Conservation (phyloP, 129 eudicot species). For the Calendula officinalis region DNA sequence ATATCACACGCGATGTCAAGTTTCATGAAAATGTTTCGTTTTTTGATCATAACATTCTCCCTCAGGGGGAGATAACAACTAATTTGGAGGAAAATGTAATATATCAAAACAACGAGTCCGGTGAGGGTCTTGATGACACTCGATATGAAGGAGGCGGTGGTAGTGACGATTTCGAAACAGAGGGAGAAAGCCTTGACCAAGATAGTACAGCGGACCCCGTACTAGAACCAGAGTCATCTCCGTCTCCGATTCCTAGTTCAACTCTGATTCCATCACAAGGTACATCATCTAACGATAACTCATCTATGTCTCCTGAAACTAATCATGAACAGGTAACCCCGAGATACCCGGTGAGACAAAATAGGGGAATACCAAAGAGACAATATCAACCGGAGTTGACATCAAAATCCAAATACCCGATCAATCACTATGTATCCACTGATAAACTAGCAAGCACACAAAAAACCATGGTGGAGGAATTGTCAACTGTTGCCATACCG, state of each 20-base stretch:
- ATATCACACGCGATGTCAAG: not conserved
- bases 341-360: slow-evolving; percentile 6
- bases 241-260: no score
- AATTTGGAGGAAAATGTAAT: not conserved
- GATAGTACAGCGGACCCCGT: slow-evolving; percentile 10
- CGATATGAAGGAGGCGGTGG: no score
- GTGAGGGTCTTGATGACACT: no score
- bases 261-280: slow-evolving; percentile 7
- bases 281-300: not conserved
- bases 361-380: slow-evolving; percentile 15
- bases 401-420: slow-evolving; percentile 19
- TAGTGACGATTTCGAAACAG: no score
- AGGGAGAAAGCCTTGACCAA: slow-evolving; percentile 9
- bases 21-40: not conserved
- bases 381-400: slow-evolving; percentile 15
- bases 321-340: not conserved
- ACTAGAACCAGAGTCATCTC: no score
- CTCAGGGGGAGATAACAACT: slow-evolving; percentile 8
- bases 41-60: not conserved
- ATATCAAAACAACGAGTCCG: not conserved
- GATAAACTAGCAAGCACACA: not conserved
- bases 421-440: slow-evolving; percentile 13
- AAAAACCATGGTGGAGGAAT: slow-evolving; percentile 5
- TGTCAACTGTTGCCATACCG: slow-evolving; percentile 17
- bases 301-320: not conserved